Evolutionary conservation across 495 filamentous ascomycete species (phyloP), one percentile per base, ranked within the genome.

Genomic region (Penicillium paxilli): DNA sequence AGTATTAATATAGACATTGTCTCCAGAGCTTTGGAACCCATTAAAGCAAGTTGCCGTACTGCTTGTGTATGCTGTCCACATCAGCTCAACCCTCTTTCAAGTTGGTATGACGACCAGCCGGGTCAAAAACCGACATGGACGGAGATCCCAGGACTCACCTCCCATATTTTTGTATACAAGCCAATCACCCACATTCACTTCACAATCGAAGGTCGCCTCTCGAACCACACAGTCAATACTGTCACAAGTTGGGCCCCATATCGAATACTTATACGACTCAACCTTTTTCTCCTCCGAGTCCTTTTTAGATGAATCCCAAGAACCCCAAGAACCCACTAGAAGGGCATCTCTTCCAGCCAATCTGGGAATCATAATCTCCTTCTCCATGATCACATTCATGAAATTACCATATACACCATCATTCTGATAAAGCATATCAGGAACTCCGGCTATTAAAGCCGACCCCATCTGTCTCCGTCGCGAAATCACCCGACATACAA

Each of bases 181-280:
- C 70, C 70, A 73, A 50, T 73, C 68, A 9, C 68, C 68, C 12
- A 70, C 44, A 12, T 48, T 54, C 7, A 71, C 59, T 14, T 71
- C 66, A 5, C 25, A 46, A 1, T 62, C 44, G 24, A 73, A 50
- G 1, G 23, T 33, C 20, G 47, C 47, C 10, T 64, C 54, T 1
- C 50, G 41, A 0, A 57, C 51, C 25, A 71, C 60, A 41, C 56
- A 60, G 25, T 73, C 70, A 9, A 53, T 57, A 35, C 68, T 62
- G 47, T 73, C 70, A 49, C 68, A 71, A 0, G 70, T 73, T 17
- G 70, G 70, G 0, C 70, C 70, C 70, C 70, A 73, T 7, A 73
- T 54, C 7, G 68, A 69, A 42, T 73, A 70, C 16, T 55, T 22
- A 33, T 58, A 37, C 14, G 3, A 22, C 3, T 21, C 24, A 23